Evolutionary conservation across 164 flowering plant genomes (phyloP).

Genomic region (Dillenia turbinata): DNA sequence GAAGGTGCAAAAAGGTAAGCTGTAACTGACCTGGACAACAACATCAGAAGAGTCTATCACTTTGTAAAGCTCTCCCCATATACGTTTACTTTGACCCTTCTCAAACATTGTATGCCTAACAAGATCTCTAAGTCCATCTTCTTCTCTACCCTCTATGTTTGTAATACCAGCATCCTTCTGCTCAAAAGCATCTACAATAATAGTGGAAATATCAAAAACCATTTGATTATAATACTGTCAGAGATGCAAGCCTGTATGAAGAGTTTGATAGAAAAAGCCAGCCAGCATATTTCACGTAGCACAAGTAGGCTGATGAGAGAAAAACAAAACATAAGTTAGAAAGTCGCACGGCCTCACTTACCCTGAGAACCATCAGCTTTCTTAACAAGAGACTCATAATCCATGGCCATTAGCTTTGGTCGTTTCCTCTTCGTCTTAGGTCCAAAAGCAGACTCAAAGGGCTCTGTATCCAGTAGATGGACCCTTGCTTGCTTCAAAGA

Average conservation of each 20-base stretch:
- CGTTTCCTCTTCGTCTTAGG: conserved; percentile 91
- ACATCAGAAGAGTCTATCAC: conserved; percentile 99
- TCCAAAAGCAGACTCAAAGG: conserved; percentile 88
- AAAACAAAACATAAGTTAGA: too few relatives aligned
- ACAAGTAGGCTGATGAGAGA: too few relatives aligned
- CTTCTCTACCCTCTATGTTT: conserved; percentile 49
- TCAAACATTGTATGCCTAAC: conserved; percentile 99
- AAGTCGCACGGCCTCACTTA: conserved; percentile 10
- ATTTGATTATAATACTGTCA: not conserved
- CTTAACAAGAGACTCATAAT: conserved; percentile 75
- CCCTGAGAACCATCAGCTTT: conserved; percentile 88
- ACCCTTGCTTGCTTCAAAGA: conserved; percentile 71
- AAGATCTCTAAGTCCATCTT: conserved; percentile 83
- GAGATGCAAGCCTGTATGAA: too few relatives aligned
- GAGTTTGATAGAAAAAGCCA: too few relatives aligned
- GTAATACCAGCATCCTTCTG: conserved; percentile 40
- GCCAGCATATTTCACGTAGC: too few relatives aligned
- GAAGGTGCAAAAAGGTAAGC: not conserved
- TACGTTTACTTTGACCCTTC: conserved; percentile 98
- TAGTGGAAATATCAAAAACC: not conserved
- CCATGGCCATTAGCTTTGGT: conserved; percentile 74
- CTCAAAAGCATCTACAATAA: conserved; percentile 64
- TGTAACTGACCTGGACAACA: conserved; percentile 79
- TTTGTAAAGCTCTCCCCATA: conserved; percentile 99
- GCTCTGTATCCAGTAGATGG: conserved; percentile 85